Evolutionary conservation across 176 grass and related monocot genomes (phyloP).

Genomic region (Oryza meyeriana): DNA sequence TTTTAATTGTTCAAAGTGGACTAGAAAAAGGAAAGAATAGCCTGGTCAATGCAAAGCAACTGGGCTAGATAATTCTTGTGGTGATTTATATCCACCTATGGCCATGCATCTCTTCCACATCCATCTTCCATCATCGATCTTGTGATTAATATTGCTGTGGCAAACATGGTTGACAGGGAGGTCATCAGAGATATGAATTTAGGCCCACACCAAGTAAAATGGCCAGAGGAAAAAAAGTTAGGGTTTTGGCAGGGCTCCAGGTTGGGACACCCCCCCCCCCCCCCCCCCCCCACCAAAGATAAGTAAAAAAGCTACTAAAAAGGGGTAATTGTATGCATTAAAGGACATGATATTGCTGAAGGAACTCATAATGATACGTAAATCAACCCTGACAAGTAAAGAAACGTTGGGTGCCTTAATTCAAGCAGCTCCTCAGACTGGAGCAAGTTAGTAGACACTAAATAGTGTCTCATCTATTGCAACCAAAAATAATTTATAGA

Average conservation of each 20-base stretch:
- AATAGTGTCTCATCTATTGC: too few species aligned
- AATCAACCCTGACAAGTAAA: neutral
- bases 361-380: neutral
- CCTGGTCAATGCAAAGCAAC: constrained; percentile 7
- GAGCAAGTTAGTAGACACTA: neutral
- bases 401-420: neutral
- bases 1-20: constrained; percentile 21
- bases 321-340: neutral
- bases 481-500: too few species aligned
- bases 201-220: constrained; percentile 30
- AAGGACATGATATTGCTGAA: neutral
- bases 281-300: too few species aligned
- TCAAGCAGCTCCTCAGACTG: neutral
- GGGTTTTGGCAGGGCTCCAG: constrained; percentile 8
- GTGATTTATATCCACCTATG: constrained; percentile 6
- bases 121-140: constrained; percentile 6
- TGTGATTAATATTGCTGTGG: constrained; percentile 18
- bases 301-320: neutral
- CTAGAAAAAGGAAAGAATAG: constrained; percentile 3
- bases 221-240: constrained; percentile 22
- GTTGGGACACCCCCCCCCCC: too few species aligned
- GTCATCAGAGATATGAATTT: constrained; percentile 8
- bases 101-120: neutral
- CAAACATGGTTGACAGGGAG: constrained; percentile 21
- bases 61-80: neutral